Evolutionary conservation across 345 rosid genomes (phyloP), one percentile per base, ranked within the genome.

Genomic region (Murraya paniculata): DNA sequence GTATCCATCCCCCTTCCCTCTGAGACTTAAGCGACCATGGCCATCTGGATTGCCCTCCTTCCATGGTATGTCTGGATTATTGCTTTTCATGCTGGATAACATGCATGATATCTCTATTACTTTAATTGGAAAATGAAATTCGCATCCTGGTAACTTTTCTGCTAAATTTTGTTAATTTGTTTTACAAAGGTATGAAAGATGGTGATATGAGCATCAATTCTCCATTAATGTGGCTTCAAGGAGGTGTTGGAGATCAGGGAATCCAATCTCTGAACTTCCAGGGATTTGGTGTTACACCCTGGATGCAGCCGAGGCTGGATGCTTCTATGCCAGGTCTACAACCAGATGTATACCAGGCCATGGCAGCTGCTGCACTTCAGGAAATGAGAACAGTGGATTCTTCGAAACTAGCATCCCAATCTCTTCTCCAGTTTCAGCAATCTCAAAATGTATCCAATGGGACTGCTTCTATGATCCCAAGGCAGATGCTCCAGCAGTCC

Each of bases 341-440:
- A 71, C 65, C 88, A 3, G 90, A 87, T 74, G 55, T 80, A 21
- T 85, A 87, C 77, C 88, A 87, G 77, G 87, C 86, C 22, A 85
- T 87, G 90, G 85, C 90, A 14, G 82, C 85, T 65, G 82, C 89
- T 75, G 89, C 89, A 39, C 83, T 85, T 64, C 87, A 85, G 66
- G 87, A 87, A 67, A 85, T 84, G 85, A 80, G 86, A 76, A 24
- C 83, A 7, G 83, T 81, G 80, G 86, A 83, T 60, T 78, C 86
- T 64, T 73, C 83, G 56, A 85, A 87, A 79, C 30, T 75, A 38
- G 82, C 83, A 9, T 38, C 90, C 31, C 83, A 74, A 50, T 87
- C 88, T 35, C 83, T 83, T 71, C 62, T 81, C 72, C 88, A 72
- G 71, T 78, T 87, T 77, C 88, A 72, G 45, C 88, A 84, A 50